These are phyloP conservation scores for Candida tallmaniae DNA, from an alignment of 805 yeast species.

Conservation along the genomic window DNA sequence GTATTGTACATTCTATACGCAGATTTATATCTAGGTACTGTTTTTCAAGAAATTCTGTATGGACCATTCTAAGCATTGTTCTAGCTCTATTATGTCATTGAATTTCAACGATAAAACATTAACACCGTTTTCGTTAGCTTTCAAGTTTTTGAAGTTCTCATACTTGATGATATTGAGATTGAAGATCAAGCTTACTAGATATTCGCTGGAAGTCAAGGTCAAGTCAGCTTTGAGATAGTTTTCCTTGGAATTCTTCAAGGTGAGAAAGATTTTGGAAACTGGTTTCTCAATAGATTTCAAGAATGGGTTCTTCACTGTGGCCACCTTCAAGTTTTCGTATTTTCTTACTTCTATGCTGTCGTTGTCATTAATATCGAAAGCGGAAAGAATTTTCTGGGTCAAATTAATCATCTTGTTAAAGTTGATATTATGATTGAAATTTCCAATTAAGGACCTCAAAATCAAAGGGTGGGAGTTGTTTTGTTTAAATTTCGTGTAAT, in stretches of 20 bases:
- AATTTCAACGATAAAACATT: constrained; percentile 44
- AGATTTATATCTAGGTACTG: background rate
- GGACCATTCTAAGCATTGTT: constrained; percentile 56
- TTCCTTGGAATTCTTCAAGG: constrained; percentile 16
- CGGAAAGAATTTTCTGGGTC: constrained; percentile 7
- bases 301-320: constrained; percentile 27
- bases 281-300: constrained; percentile 38
- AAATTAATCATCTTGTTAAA: constrained; percentile 24
- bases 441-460: constrained; percentile 55
- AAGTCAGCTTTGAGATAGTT: constrained; percentile 22
- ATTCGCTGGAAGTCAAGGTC: constrained; percentile 35
- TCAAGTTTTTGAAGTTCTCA: constrained; percentile 18
- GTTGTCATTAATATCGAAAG: constrained; percentile 2
- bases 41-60: constrained; percentile 25
- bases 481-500: constrained; percentile 42
- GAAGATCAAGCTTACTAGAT: constrained; percentile 36
- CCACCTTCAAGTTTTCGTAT: constrained; percentile 21
- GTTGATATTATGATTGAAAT: constrained; percentile 49
- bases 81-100: constrained; percentile 48
- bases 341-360: constrained; percentile 15
- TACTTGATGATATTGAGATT: constrained; percentile 32
- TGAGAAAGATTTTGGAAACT: constrained; percentile 22
- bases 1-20: background rate
- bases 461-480: constrained; percentile 42
- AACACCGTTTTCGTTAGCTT: constrained; percentile 26